These are phyloP conservation scores for Panaeolus papilionaceus DNA, from an alignment of 768 basidiomycete genomes.

Conservation along the genomic window DNA sequence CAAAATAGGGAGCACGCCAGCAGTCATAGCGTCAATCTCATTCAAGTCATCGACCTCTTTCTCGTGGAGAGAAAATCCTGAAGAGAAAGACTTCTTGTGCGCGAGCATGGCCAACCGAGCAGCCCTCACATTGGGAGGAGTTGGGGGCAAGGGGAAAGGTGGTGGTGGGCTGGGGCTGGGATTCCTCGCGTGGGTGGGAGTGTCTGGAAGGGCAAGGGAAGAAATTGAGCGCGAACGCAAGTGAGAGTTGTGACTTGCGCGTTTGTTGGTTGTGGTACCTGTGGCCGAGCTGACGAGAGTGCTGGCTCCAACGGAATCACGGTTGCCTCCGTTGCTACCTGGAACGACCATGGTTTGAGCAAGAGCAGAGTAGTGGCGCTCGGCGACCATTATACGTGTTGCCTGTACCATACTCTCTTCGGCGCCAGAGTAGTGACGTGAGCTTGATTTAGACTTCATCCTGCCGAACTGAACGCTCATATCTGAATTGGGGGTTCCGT, in stretches of 20 bases:
- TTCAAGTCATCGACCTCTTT: slow-evolving; percentile 57
- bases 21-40: slow-evolving; percentile 76
- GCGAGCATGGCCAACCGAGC: slow-evolving; percentile 59
- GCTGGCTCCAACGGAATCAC: slow-evolving; percentile 37
- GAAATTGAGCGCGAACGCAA: slow-evolving; percentile 68
- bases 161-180: slow-evolving; percentile 63
- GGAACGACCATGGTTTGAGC: slow-evolving; percentile 69
- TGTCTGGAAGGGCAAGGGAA: slow-evolving; percentile 49
- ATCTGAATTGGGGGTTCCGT: slow-evolving; percentile 61
- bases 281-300: slow-evolving; percentile 42
- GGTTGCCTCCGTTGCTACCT: slow-evolving; percentile 38
- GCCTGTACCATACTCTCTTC: slow-evolving; percentile 59
- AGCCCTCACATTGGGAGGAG: slow-evolving; percentile 69
- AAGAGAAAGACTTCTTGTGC: slow-evolving; percentile 70
- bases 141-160: slow-evolving; percentile 73
- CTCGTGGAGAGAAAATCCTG: slow-evolving; percentile 63
- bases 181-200: slow-evolving; percentile 41
- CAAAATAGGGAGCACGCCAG: slow-evolving; percentile 69
- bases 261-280: slow-evolving; percentile 39
- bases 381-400: slow-evolving; percentile 72
- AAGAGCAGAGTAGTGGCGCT: slow-evolving; percentile 74
- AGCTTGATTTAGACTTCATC: slow-evolving; percentile 58
- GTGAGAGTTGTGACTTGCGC: slow-evolving; percentile 46
- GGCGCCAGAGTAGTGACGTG: slow-evolving; percentile 56
- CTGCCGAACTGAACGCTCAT: slow-evolving; percentile 64